These are phyloP conservation scores for Kentomonas sorsogonicus DNA, from an alignment of 208 protist genomes.

Conservation along the genomic window DNA sequence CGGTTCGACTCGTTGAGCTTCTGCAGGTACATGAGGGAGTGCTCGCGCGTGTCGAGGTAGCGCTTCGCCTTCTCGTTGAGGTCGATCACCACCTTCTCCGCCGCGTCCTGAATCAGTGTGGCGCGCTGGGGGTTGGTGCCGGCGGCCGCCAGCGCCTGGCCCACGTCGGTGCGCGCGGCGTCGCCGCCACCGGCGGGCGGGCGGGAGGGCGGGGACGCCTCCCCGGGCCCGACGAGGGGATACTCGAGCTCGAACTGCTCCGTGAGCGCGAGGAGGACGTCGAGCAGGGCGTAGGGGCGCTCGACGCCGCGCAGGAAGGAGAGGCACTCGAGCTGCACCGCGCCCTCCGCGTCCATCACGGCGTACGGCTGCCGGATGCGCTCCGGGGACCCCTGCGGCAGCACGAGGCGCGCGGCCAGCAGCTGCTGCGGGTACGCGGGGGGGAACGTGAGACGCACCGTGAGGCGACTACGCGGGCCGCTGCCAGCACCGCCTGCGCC, in stretches of 20 bases:
- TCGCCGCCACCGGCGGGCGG: neutral
- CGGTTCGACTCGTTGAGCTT: conserved; percentile 40
- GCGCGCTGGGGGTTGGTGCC: conserved; percentile 13
- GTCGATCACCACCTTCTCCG: conserved; percentile 67
- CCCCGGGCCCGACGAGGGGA: conserved; percentile 28
- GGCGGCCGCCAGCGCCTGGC: neutral
- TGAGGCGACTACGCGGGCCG: too few species aligned
- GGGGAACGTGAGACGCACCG: conserved; percentile 25
- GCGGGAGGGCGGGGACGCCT: conserved; percentile 12
- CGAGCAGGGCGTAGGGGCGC: conserved; percentile 53
- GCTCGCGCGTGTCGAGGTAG: conserved; percentile 56
- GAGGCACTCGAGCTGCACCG: conserved; percentile 43
- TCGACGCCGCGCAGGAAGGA: conserved; percentile 39
- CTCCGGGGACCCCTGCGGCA: conserved; percentile 13
- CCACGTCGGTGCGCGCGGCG: neutral
- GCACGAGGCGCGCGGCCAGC: conserved; percentile 22
- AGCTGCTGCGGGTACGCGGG: conserved; percentile 26
- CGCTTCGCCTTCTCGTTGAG: conserved; percentile 58
- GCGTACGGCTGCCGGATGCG: conserved; percentile 45
- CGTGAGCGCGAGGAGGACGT: conserved; percentile 58
- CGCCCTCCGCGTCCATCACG: conserved; percentile 39
- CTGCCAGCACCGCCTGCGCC: too few species aligned
- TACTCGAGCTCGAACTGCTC: conserved; percentile 74
- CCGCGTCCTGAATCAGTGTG: conserved; percentile 39
- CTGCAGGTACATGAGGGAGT: conserved; percentile 37